Conservation (phyloP, 2,329 filamentous ascomycete genomes). For the Pyrenochaeta sp. region DNA sequence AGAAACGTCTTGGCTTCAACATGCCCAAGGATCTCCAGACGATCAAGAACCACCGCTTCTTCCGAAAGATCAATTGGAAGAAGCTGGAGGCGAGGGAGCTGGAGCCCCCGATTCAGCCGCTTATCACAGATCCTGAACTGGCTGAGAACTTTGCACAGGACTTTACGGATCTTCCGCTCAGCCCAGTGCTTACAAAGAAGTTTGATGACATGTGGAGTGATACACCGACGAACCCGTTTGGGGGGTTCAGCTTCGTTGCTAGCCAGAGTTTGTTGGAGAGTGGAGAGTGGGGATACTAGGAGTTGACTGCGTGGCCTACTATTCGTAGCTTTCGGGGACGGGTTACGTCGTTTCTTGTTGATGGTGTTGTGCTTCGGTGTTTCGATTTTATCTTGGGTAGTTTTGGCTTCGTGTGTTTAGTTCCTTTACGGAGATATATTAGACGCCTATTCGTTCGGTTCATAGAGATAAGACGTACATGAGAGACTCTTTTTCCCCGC, state of each 20-base stretch:
- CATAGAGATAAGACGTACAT: not conserved
- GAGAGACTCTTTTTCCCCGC: no score
- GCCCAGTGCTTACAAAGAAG: conserved; percentile 64
- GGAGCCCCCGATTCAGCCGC: conserved; percentile 86
- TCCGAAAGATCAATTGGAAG: conserved; percentile 95
- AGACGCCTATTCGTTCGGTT: not conserved
- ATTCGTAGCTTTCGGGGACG: not conserved
- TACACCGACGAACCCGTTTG: conserved; percentile 58
- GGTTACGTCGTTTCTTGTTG: conserved; percentile 1
- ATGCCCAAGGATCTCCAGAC: conserved; percentile 87
- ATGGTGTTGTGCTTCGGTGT: not conserved
- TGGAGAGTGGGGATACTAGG: conserved; percentile 44
- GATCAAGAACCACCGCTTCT: conserved; percentile 95
- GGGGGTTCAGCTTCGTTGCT: conserved; percentile 63
- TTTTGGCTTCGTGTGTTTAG: not conserved
- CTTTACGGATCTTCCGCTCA: conserved; percentile 86
- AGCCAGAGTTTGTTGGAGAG: conserved; percentile 59
- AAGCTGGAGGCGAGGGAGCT: conserved; percentile 82
- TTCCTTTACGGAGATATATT: not conserved
- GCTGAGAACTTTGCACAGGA: conserved; percentile 97
- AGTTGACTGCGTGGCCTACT: not conserved
- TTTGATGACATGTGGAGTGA: conserved; percentile 37
- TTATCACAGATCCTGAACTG: conserved; percentile 94
- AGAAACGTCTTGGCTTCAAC: conserved; percentile 84
- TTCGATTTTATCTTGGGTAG: not conserved